phyloP scores from a whole-genome alignment of 768 basidiomycete genomes.

The Crucibulum laeve region DNA sequence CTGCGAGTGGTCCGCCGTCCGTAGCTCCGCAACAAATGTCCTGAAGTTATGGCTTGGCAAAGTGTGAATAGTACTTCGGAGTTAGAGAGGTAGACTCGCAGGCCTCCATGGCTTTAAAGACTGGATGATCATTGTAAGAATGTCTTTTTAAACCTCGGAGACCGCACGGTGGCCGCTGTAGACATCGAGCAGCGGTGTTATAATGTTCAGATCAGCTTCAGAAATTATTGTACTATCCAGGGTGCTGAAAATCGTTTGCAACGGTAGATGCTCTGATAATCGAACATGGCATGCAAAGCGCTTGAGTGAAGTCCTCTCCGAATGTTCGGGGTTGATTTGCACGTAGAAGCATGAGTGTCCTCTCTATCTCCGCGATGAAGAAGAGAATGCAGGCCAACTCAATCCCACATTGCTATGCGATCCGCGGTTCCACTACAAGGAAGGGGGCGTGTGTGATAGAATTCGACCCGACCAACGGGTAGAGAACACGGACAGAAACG shows the following conservation, averaged over 20 bases:
- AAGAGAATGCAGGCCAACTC: neutral
- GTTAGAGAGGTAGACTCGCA: slow-evolving; percentile 1
- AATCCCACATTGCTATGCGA: too few relatives aligned
- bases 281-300: too few relatives aligned
- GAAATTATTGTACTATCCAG: too few relatives aligned
- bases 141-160: neutral
- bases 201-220: too few relatives aligned
- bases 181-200: too few relatives aligned
- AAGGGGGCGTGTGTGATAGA: too few relatives aligned
- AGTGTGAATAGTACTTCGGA: neutral
- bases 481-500: neutral
- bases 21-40: neutral
- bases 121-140: neutral
- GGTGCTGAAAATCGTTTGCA: too few relatives aligned
- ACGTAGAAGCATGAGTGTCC: neutral
- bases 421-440: too few relatives aligned
- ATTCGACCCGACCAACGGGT: neutral
- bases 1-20: neutral
- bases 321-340: neutral
- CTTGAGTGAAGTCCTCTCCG: too few relatives aligned
- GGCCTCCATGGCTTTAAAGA: too few relatives aligned
- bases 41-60: neutral
- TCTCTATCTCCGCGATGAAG: neutral
- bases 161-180: too few relatives aligned
- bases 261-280: too few relatives aligned